Evolutionary conservation across 2,329 filamentous ascomycete genomes (phyloP).

Genomic region (Penicillium sp.): DNA sequence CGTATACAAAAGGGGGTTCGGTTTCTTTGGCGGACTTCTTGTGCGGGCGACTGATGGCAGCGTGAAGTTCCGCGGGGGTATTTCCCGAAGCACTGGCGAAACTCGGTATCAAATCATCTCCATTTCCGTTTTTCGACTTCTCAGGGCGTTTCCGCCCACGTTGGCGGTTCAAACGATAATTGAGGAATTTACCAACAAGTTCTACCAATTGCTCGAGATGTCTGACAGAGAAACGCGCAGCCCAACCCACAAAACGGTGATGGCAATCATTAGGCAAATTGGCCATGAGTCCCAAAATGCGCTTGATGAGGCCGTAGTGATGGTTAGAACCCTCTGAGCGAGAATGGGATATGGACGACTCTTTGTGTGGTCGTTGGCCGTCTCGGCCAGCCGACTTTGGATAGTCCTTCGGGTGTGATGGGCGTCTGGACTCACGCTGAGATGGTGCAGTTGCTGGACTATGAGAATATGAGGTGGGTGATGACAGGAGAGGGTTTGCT

Average conservation of each 20-base stretch:
- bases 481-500: slow-evolving; percentile 71
- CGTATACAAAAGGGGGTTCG: slow-evolving; percentile 57
- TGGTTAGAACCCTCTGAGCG: slow-evolving; percentile 53
- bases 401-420: slow-evolving; percentile 28
- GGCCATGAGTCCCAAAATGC: slow-evolving; percentile 73
- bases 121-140: slow-evolving; percentile 52
- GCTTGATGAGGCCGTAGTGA: slow-evolving; percentile 80
- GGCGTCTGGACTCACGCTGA: slow-evolving; percentile 27
- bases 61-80: slow-evolving; percentile 67
- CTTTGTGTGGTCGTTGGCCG: slow-evolving; percentile 18
- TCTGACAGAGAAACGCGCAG: slow-evolving; percentile 63
- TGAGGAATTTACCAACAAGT: slow-evolving; percentile 71
- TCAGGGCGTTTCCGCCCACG: slow-evolving; percentile 62
- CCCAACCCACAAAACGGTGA: slow-evolving; percentile 72
- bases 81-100: slow-evolving; percentile 63
- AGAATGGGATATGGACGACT: slow-evolving; percentile 20
- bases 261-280: slow-evolving; percentile 74
- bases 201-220: slow-evolving; percentile 73
- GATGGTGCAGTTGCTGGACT: slow-evolving; percentile 16
- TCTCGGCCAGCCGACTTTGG: slow-evolving; percentile 18
- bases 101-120: slow-evolving; percentile 61
- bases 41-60: slow-evolving; percentile 59
- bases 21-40: slow-evolving; percentile 56
- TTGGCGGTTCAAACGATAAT: slow-evolving; percentile 70
- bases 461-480: slow-evolving; percentile 30